These are phyloP conservation scores for Microthlaspi erraticum DNA, from an alignment of 345 rosid species.

Conservation along the genomic window DNA sequence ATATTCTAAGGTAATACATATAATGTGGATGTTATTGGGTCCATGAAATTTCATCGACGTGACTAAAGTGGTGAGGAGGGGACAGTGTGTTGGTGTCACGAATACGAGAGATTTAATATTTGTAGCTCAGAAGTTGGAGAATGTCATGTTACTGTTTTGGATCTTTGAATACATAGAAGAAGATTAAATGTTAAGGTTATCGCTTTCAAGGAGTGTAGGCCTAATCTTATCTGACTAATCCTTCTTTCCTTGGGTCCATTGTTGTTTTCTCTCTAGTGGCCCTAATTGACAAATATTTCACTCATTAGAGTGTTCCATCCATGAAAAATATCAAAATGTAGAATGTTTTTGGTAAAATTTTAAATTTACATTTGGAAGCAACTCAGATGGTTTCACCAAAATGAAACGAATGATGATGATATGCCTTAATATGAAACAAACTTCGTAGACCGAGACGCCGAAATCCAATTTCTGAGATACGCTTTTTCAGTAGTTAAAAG, in stretches of 20 bases:
- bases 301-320: slow-evolving; percentile 14
- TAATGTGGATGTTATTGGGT: slow-evolving; percentile 29
- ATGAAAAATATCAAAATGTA: slow-evolving; percentile 4
- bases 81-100: slow-evolving; percentile 42
- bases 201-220: slow-evolving; percentile 37
- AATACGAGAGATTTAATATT: slow-evolving; percentile 37
- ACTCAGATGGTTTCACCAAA: slow-evolving; percentile 6
- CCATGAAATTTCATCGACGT: slow-evolving; percentile 40
- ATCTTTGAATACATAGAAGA: slow-evolving; percentile 10
- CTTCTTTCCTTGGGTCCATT: slow-evolving; percentile 42
- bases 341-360: slow-evolving; percentile 16
- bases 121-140: slow-evolving; percentile 36
- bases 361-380: slow-evolving; percentile 8
- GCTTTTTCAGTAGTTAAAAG: not conserved
- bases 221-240: slow-evolving; percentile 42
- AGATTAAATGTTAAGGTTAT: slow-evolving; percentile 32
- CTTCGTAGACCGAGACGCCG: no score
- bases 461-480: not conserved
- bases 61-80: slow-evolving; percentile 38
- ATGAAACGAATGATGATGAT: slow-evolving; percentile 1
- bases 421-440: not conserved
- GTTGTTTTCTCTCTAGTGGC: slow-evolving; percentile 18
- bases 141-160: slow-evolving; percentile 32
- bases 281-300: slow-evolving; percentile 30
- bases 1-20: slow-evolving; percentile 1